phyloP scores from a whole-genome alignment of 2,329 filamentous ascomycete genomes.

The Septoria petroselini region DNA sequence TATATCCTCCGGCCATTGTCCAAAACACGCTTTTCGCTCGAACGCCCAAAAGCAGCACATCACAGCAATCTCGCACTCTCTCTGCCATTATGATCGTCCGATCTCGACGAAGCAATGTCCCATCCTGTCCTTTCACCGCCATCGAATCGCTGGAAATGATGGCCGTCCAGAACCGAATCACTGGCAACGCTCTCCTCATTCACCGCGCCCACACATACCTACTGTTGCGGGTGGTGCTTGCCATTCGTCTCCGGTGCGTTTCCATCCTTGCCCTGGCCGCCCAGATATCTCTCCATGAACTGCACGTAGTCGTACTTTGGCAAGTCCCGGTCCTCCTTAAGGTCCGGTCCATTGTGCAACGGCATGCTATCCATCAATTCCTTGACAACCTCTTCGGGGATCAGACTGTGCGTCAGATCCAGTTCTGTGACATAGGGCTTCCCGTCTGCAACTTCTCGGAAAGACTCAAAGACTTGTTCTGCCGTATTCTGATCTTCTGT shows the following conservation, averaged over 20 bases:
- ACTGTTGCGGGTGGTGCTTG: conserved; percentile 9
- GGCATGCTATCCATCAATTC: conserved; percentile 87
- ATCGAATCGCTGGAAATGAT: too few species aligned
- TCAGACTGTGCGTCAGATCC: conserved; percentile 88
- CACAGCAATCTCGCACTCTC: conserved; percentile 6
- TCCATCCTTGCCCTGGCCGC: conserved; percentile 9
- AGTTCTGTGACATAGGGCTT: conserved; percentile 99
- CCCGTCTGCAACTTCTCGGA: conserved; percentile 94
- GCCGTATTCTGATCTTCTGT: conserved; percentile 99
- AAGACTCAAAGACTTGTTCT: conserved; percentile 97
- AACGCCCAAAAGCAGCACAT: not conserved
- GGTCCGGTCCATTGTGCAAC: conserved; percentile 74
- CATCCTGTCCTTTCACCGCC: not conserved
- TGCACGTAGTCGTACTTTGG: conserved; percentile 94
- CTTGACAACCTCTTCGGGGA: conserved; percentile 95
- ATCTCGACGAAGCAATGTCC: not conserved
- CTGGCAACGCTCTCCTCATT: not conserved
- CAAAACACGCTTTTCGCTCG: not conserved
- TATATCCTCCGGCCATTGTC: not conserved
- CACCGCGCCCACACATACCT: not conserved
- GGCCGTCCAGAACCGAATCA: not conserved
- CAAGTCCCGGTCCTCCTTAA: conserved; percentile 77
- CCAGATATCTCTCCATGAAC: conserved; percentile 79
- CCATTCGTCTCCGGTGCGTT: conserved; percentile 14
- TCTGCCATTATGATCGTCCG: conserved; percentile 2